phyloP scores from a whole-genome alignment of 2,329 filamentous ascomycete genomes.

The Nothophoma quercina region DNA sequence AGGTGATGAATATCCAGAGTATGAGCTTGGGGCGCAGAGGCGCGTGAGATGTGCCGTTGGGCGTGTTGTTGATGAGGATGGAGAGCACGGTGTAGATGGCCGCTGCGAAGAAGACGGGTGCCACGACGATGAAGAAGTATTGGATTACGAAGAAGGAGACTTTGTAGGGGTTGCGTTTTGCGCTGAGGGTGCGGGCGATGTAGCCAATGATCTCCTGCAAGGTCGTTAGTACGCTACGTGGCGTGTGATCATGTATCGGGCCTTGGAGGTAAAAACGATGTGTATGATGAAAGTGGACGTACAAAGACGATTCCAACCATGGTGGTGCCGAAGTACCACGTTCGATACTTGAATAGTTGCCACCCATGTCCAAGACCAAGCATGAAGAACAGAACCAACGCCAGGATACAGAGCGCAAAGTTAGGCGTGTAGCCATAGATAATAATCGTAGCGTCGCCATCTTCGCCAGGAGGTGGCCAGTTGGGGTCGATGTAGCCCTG shows the following conservation, averaged over 20 bases:
- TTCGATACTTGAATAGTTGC: conserved; percentile 53
- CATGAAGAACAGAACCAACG: conserved; percentile 50
- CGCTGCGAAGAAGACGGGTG: conserved; percentile 65
- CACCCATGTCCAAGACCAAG: conserved; percentile 53
- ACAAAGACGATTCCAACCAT: conserved; percentile 50
- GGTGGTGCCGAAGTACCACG: conserved; percentile 55
- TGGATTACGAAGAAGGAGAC: conserved; percentile 65
- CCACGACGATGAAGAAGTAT: conserved; percentile 69
- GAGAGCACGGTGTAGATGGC: conserved; percentile 64
- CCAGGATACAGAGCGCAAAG: conserved; percentile 51
- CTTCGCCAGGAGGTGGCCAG: conserved; percentile 58
- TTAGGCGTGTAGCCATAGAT: conserved; percentile 52
- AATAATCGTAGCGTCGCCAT: conserved; percentile 53
- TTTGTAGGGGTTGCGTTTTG: conserved; percentile 59
- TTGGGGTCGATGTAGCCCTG: conserved; percentile 60
- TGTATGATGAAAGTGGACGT: conserved; percentile 2
- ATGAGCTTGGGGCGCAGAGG: conserved; percentile 58
- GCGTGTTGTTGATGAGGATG: conserved; percentile 57
- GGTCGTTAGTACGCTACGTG: no score
- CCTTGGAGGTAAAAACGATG: background rate
- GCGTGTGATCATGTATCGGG: no score
- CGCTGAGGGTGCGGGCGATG: conserved; percentile 51
- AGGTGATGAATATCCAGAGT: conserved; percentile 63
- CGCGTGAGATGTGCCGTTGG: conserved; percentile 45
- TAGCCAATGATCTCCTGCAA: conserved; percentile 53